phyloP scores from a whole-genome alignment of 306 rosid genomes.

The Carpinus viminea region DNA sequence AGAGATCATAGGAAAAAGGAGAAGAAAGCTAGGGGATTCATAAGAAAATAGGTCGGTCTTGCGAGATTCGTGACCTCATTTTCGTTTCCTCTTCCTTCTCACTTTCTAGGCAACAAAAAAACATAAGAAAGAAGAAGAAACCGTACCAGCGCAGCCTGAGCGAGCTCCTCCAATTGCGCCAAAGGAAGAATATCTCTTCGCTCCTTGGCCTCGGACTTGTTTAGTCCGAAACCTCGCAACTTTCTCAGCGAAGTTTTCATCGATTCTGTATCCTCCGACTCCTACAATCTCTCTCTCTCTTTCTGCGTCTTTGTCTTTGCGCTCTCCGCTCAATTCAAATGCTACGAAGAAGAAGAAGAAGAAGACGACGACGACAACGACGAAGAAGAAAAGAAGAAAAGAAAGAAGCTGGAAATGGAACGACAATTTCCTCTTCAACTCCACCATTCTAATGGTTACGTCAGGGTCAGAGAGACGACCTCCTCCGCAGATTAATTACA shows the following conservation, averaged over 20 bases:
- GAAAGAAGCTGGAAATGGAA: not conserved
- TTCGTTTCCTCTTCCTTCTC: not conserved
- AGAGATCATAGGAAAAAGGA: not conserved
- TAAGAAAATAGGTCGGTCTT: not conserved
- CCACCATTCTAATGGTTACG: slow-evolving; percentile 29
- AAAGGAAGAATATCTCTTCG: slow-evolving; percentile 52
- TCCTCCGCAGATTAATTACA: not conserved
- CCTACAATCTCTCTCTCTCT: not conserved
- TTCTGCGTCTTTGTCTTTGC: not conserved
- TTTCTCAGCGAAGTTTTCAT: slow-evolving; percentile 85
- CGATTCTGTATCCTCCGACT: not conserved
- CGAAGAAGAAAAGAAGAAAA: slow-evolving; percentile 6
- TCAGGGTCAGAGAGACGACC: slow-evolving; percentile 18
- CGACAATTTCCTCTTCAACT: slow-evolving; percentile 21
- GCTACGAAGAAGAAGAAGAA: not conserved
- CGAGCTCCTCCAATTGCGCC: slow-evolving; percentile 79
- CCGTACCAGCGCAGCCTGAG: slow-evolving; percentile 76
- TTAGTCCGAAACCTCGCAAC: slow-evolving; percentile 74
- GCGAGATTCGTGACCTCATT: not conserved
- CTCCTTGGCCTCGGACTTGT: slow-evolving; percentile 54
- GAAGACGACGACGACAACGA: not conserved
- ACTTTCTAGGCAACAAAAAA: slow-evolving; percentile 12
- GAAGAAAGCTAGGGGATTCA: not conserved
- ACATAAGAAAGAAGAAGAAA: not conserved
- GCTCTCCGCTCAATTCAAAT: not conserved